Conservation (phyloP, 495 filamentous ascomycete genomes). For the Penicillium dipodomyicola region DNA sequence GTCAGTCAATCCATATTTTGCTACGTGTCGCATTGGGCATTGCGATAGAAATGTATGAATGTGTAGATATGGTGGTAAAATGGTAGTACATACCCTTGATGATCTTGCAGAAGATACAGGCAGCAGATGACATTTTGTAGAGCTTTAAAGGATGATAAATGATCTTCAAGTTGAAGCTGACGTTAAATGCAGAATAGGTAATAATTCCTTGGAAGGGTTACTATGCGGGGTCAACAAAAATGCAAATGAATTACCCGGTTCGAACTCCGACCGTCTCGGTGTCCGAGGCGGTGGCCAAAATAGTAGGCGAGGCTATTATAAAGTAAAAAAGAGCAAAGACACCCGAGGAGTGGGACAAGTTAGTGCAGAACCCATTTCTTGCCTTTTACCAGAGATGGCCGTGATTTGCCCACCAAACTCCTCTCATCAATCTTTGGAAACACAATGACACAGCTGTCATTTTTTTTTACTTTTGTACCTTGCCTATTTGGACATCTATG, state of each 20-base stretch:
- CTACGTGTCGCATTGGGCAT: conserved; percentile 2
- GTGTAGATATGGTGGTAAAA: not conserved
- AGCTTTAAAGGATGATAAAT: not conserved
- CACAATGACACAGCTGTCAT: conserved; percentile 41
- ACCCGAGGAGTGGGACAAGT: conserved; percentile 49
- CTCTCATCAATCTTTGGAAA: conserved; percentile 62
- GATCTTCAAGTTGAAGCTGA: not conserved
- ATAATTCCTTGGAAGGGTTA: not conserved
- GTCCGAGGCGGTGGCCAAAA: not conserved
- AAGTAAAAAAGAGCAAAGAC: not conserved
- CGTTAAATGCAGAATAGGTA: not conserved
- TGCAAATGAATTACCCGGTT: conserved; percentile 6
- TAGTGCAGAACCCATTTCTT: conserved; percentile 64
- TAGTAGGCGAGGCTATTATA: conserved; percentile 14
- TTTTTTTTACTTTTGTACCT: conserved; percentile 18
- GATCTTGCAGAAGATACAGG: conserved; percentile 98
- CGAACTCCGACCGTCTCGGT: conserved; percentile 22
- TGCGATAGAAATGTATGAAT: not conserved
- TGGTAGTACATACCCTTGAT: conserved; percentile 70
- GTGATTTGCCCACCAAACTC: conserved; percentile 59
- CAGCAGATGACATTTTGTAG: conserved; percentile 46
- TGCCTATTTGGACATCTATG: no score
- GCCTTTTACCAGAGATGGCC: conserved; percentile 70
- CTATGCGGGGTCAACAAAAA: not conserved
- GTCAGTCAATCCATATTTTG: conserved; percentile 2